Evolutionary conservation across 805 yeast species (phyloP).

Genomic region (Wickerhamiella brachini): DNA sequence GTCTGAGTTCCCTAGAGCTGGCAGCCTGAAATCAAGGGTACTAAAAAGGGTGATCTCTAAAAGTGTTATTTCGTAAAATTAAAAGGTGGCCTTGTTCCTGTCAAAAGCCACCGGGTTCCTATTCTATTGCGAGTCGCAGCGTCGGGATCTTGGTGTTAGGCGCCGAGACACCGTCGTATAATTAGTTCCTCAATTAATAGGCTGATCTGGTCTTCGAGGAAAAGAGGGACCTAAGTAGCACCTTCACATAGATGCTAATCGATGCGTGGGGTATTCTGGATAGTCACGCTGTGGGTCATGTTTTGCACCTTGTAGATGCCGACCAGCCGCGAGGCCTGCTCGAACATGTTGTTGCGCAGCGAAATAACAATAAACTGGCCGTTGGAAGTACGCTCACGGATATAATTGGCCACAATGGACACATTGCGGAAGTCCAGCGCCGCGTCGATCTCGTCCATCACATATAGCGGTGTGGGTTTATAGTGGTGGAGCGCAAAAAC

Average conservation of each 20-base stretch:
- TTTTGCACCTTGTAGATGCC: constrained; percentile 91
- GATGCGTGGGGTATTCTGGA: constrained; percentile 18
- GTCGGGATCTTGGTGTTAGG: too few relatives aligned
- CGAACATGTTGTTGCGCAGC: constrained; percentile 94
- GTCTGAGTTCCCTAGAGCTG: too few relatives aligned
- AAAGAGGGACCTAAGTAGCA: too few relatives aligned
- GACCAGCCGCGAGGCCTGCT: constrained; percentile 81
- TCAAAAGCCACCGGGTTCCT: too few relatives aligned
- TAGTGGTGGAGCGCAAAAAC: constrained; percentile 93
- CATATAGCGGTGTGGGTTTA: constrained; percentile 93
- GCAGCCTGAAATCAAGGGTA: too few relatives aligned
- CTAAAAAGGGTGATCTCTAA: too few relatives aligned
- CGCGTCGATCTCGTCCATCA: constrained; percentile 99
- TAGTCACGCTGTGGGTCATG: constrained; percentile 74
- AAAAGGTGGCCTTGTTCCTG: too few relatives aligned
- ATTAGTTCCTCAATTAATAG: too few relatives aligned
- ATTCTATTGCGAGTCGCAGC: too few relatives aligned
- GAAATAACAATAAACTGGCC: constrained; percentile 96
- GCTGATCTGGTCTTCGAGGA: too few relatives aligned
- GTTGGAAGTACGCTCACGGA: constrained; percentile 86
- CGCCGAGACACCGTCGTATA: too few relatives aligned
- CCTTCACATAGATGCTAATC: constrained; percentile 13
- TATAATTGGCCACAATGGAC: constrained; percentile 93
- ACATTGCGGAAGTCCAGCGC: constrained; percentile 95
- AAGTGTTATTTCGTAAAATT: too few relatives aligned